A percentile compares a stretch with the other conserved stretches of the same genome.
phyloP scores from a whole-genome alignment of 805 yeast species.

The Saturnispora diversa region DNA sequence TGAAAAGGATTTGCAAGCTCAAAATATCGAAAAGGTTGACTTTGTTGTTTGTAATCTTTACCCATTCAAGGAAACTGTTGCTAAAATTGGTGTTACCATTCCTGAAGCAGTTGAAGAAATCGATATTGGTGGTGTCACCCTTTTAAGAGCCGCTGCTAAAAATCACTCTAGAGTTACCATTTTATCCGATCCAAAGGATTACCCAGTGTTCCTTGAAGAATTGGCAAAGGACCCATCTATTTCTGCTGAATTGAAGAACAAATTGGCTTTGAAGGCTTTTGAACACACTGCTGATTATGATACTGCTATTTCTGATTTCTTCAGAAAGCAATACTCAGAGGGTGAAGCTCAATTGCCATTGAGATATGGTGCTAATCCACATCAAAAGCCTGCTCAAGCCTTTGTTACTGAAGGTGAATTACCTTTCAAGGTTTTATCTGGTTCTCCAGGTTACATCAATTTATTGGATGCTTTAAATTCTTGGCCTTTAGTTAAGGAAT shows the following conservation, averaged over 20 bases:
- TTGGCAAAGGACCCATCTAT: constrained; percentile 58
- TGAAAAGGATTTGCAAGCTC: constrained; percentile 78
- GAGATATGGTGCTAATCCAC: constrained; percentile 98
- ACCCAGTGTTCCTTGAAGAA: constrained; percentile 79
- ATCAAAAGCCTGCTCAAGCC: constrained; percentile 99
- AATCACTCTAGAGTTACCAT: constrained; percentile 95
- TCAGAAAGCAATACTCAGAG: constrained; percentile 95
- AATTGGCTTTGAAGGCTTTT: constrained; percentile 89
- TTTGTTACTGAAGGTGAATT: constrained; percentile 77
- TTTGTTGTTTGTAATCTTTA: constrained; percentile 95
- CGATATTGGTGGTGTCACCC: constrained; percentile 96
- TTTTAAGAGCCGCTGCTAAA: constrained; percentile 97
- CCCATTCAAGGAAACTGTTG: constrained; percentile 96
- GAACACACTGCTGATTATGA: constrained; percentile 99
- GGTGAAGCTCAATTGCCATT: constrained; percentile 82
- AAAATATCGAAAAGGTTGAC: constrained; percentile 93
- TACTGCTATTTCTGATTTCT: constrained; percentile 89
- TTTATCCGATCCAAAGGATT: constrained; percentile 89
- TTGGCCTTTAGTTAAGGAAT: constrained; percentile 97
- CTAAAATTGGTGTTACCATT: constrained; percentile 90
- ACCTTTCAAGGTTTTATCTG: constrained; percentile 89
- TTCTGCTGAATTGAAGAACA: constrained; percentile 65
- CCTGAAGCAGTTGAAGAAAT: constrained; percentile 98
- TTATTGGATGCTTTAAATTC: constrained; percentile 93
- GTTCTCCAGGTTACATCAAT: constrained; percentile 97